Base-by-base conservation (phyloP, 805 yeast species). In the Starmera quercuum region DNA sequence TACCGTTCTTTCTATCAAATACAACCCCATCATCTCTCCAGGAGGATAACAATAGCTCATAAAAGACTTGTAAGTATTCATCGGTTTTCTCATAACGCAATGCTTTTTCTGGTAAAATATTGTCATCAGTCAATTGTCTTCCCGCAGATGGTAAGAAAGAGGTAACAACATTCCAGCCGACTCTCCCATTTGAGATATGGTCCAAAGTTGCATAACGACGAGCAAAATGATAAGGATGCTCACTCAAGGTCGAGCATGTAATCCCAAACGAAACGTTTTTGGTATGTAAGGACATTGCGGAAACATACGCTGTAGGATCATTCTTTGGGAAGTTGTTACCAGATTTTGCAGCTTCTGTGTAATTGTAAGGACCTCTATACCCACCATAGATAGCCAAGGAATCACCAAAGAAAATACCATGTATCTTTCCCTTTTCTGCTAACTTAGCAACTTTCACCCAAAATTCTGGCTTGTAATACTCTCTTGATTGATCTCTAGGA, bases 101-200 rank as follows among this genome's bases (percentile, higher is more conserved):
- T 23, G 58, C 65, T 36, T 63, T 68, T 4, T 55, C 59, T 11
- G 64, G 61, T 20, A 61, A 51, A 4, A 42, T 30, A 23, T 51
- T 54, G 4, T 58, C 58, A 31, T 60, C 61, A n/a, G 59, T 39
- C 16, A 60, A 42, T 36, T 62, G 60, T 39, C 60, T 46, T 7
- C 68, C 60, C 6, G 69, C 69, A 40, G 62, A 53, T 34, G 64
- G 66, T 35, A 63, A 45, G 32, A 63, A 61, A 4, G 66, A 58
- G 6, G 67, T 58, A 22, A 64, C 70, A 14, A 64, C 55, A 37
- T 64, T 64, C 70, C 70, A 64, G 14, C 69, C 70, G 31, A 64
- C 43, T 39, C 70, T 53, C 11, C 70, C 70, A 14, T 51, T 50
- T 4, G 66, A 53, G 32, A 64, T 53, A 32, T 64, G 65, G 39